Base-by-base conservation (phyloP, 805 yeast species). In the Metschnikowia lunata region DNA sequence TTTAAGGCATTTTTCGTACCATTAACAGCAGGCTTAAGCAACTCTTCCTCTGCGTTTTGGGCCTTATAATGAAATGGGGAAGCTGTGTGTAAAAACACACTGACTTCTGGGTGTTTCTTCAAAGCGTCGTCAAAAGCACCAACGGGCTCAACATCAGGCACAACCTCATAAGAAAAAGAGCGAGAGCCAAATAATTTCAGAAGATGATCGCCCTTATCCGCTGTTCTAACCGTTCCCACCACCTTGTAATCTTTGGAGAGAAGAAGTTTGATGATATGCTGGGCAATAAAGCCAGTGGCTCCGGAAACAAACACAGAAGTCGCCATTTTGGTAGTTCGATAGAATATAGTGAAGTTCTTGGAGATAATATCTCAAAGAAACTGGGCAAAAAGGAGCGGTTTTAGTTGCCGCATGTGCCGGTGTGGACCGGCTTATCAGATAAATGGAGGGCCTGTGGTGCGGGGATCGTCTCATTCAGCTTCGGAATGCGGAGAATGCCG, bases 51-150 rank as follows among this genome's bases (percentile, higher is more conserved):
- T 32, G 73, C 63, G 48, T 72, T 66, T 9, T 66, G 59, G 27
- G 67, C 61, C 11, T 71, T 66, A 55, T 70, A 74, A 27, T 70
- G 64, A 55, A 75, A 75, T 13, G 86, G 85, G 10, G 83, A 74
- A 3, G 86, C 86, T 12, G 82, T 73, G 60, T 81, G 87, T 37
- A 80, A 52, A 39, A 34, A 34, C 13, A 34, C 28, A 34, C 13
- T 10, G 11, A 34, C 36, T 2, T 34, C 36, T 11, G 36, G 36
- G 28, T 34, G 29, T 8, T 34, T 34, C 23, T 34, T 15, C 27
- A 34, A 66, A 0, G 72, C 71, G 11, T 59, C 59, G 43, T 73
- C 74, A 47, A 76, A 76, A 0, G 79, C 78, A 15, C 67, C 67
- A 8, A 54, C 63, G 13, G 61, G 59, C 8, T 67, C 67, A 39